Evolutionary conservation across 1,284 basidiomycete genomes (phyloP), one percentile per base, ranked within the genome.

Genomic region (Entoloma clypeatum): DNA sequence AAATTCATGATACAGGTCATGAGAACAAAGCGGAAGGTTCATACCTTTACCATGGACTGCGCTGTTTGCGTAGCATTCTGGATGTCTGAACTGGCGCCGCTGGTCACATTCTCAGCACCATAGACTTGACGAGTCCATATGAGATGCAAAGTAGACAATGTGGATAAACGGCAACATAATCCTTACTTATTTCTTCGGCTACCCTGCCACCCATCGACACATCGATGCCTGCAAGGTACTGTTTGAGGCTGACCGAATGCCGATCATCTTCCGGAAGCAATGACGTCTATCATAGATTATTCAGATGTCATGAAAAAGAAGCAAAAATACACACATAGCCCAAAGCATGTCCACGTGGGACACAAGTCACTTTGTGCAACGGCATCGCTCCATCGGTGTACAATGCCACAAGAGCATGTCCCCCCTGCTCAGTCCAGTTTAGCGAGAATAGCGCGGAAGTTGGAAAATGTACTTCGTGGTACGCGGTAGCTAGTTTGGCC

Each of bases 311-410:
- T 36, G 40, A 38, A 42, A 34, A 35, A 27, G 38, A 36, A 44
- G 37, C 19, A 31, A 34, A 13, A 24, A 18, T 39, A 75, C 83
- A 53, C 65, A 89, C 87, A 54, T 92, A 71, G 50, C 94, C 94
- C 24, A 96, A 75, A 13, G 92, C 86, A 56, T 92, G 90, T 22
- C 93, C 93, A 54, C 94, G 85, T 36, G 92, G 93, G 47, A 97
- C 80, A 63, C 93, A 94, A 13, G 93, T 97, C 18, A 95, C 93
- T 70, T 94, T 96, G 64, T 97, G 93, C 50, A 97, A 65, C 21
- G 93, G 93, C 77, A 92, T 91, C 19, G 92, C 91, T 41, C 92
- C 93, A 45, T 89, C 79, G 0, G 94, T 96, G 60, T 92, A 92
- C 25, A 96, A 65, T 5, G 92, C 91, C 14, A 92, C 81, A 16